Evolutionary conservation across 768 basidiomycete genomes (phyloP).

Genomic region (Lepiota venenata): DNA sequence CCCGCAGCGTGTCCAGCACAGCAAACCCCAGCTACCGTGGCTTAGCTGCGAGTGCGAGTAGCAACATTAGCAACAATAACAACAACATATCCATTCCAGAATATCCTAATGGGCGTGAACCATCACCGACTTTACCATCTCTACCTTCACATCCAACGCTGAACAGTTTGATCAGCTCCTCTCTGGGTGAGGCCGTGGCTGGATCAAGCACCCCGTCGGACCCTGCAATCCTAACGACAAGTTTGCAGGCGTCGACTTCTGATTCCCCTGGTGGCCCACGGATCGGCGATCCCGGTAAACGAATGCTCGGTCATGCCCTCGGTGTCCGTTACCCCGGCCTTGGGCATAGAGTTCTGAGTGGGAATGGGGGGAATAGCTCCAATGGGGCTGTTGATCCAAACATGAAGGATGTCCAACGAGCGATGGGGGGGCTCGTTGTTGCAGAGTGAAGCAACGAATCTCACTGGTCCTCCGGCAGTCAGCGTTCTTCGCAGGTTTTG

Average conservation of each 20-base stretch:
- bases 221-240: conserved; percentile 65
- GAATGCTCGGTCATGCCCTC: conserved; percentile 85
- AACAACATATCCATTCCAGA: conserved; percentile 53
- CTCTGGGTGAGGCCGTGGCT: conserved; percentile 54
- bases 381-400: conserved; percentile 47
- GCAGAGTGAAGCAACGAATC: conserved; percentile 50
- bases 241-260: conserved; percentile 37
- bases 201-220: conserved; percentile 45
- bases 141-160: conserved; percentile 82
- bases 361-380: conserved; percentile 31
- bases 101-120: conserved; percentile 42
- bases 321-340: conserved; percentile 80
- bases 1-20: conserved; percentile 44
- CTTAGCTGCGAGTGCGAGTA: conserved; percentile 20
- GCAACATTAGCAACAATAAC: conserved; percentile 34
- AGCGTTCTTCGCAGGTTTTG: no score
- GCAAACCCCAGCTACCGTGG: conserved; percentile 8
- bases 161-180: conserved; percentile 79
- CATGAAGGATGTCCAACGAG: conserved; percentile 69
- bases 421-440: conserved; percentile 70
- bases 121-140: conserved; percentile 78
- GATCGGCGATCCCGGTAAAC: conserved; percentile 85
- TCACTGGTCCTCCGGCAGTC: not conserved
- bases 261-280: conserved; percentile 53
- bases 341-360: conserved; percentile 54